Evolutionary conservation across 495 filamentous ascomycete genomes (phyloP).

Genomic region (Podospora comata): DNA sequence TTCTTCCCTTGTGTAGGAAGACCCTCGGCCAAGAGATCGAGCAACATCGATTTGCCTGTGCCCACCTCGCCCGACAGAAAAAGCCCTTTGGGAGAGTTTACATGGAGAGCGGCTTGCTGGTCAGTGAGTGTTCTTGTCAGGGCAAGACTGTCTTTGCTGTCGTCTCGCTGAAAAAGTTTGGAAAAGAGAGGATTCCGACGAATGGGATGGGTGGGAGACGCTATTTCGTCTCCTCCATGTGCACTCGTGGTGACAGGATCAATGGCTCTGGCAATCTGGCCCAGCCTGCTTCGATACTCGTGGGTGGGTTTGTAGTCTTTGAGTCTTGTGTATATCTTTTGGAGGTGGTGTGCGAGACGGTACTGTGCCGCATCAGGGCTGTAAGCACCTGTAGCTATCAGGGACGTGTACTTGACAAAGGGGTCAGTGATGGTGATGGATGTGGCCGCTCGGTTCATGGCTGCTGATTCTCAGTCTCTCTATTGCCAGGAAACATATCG

Average conservation of each 20-base stretch:
- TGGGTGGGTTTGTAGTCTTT: conserved; percentile 65
- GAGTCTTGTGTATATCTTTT: conserved; percentile 62
- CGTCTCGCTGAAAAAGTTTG: conserved; percentile 38
- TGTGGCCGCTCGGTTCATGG: conserved; percentile 38
- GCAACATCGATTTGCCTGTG: conserved; percentile 67
- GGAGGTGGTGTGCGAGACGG: conserved; percentile 63
- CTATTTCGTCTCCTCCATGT: conserved; percentile 31
- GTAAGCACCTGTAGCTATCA: conserved; percentile 58
- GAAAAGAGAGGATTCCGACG: conserved; percentile 50
- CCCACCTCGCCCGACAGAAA: conserved; percentile 70
- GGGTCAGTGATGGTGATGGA: conserved; percentile 68
- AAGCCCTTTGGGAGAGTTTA: conserved; percentile 62
- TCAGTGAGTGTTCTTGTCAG: conserved; percentile 57
- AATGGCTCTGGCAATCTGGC: conserved; percentile 48
- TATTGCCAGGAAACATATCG: conserved; percentile 1
- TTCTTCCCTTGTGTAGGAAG: conserved; percentile 63
- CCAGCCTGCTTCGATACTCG: conserved; percentile 57
- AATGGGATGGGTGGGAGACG: conserved; percentile 45
- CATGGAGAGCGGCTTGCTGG: conserved; percentile 59
- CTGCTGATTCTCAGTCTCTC: background rate
- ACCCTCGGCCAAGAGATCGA: conserved; percentile 65
- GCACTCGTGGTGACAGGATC: conserved; percentile 22
- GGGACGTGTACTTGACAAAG: conserved; percentile 61
- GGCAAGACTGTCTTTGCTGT: conserved; percentile 50
- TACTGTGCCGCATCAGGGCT: conserved; percentile 64